These are phyloP conservation scores for Eucalyptus camaldulensis DNA, from an alignment of 345 rosid genomes.

Conservation along the genomic window DNA sequence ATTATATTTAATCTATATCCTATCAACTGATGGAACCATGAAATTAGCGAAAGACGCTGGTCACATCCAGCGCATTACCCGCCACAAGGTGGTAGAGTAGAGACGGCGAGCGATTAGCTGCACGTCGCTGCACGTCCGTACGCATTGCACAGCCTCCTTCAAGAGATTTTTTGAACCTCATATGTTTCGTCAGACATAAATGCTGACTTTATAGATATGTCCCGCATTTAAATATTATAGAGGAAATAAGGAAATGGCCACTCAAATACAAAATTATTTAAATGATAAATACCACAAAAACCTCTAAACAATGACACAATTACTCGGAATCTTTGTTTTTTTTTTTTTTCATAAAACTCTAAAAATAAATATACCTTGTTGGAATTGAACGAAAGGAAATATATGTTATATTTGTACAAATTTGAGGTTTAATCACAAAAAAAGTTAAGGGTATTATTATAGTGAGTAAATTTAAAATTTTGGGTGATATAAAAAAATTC, in stretches of 20 bases:
- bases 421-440: too few species aligned
- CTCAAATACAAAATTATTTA: neutral
- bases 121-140: neutral
- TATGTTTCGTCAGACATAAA: neutral
- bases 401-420: too few species aligned
- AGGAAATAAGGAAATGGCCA: neutral
- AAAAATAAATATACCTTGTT: too few species aligned
- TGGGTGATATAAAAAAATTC: too few species aligned
- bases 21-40: neutral
- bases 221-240: neutral
- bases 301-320: rapidly evolving
- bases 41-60: neutral
- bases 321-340: rapidly evolving
- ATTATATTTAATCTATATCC: neutral
- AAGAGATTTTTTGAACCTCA: neutral
- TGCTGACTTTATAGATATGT: neutral
- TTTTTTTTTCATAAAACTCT: too few species aligned
- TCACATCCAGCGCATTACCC: neutral
- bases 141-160: neutral
- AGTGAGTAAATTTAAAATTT: rapidly evolving
- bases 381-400: rapidly evolving
- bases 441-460: too few species aligned
- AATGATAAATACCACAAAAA: too few species aligned
- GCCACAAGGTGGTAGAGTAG: neutral
- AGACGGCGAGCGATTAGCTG: neutral